Conservation (phyloP, 2,329 filamentous ascomycete species). For the Microsporum canis region DNA sequence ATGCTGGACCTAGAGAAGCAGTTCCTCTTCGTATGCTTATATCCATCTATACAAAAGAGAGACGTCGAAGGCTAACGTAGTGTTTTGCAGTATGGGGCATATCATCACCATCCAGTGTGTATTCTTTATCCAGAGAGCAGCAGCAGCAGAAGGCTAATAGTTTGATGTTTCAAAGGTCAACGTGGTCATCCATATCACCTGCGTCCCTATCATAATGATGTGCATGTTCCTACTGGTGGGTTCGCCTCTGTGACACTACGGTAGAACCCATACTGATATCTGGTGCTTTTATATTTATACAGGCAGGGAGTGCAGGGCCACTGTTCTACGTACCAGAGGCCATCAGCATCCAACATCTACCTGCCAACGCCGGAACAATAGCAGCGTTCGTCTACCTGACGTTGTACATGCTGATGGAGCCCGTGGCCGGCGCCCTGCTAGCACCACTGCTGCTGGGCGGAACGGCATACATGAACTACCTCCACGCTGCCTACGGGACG, state of each 20-base stretch:
- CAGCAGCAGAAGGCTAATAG: conserved; percentile 6
- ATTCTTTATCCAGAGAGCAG: neutral
- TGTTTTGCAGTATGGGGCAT: conserved; percentile 49
- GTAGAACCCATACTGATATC: neutral
- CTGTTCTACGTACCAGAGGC: conserved; percentile 44
- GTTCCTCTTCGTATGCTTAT: conserved; percentile 49
- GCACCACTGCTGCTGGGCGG: conserved; percentile 64
- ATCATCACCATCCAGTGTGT: conserved; percentile 52
- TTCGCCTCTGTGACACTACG: neutral
- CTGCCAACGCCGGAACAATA: conserved; percentile 49
- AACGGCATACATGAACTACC: conserved; percentile 64
- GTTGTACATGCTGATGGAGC: conserved; percentile 85
- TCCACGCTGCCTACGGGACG: conserved; percentile 52
- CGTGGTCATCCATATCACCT: conserved; percentile 52
- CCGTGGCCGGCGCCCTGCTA: conserved; percentile 71
- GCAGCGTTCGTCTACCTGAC: conserved; percentile 54
- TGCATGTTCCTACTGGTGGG: conserved; percentile 50
- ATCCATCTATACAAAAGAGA: neutral
- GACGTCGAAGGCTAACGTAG: neutral
- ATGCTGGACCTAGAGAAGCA: conserved; percentile 53
- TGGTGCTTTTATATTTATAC: neutral
- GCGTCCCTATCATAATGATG: conserved; percentile 50
- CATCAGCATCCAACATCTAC: conserved; percentile 46
- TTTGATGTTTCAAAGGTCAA: conserved; percentile 43
- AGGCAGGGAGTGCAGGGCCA: conserved; percentile 47